phyloP scores from a whole-genome alignment of 768 basidiomycete genomes.

The Amanita jacksonii region DNA sequence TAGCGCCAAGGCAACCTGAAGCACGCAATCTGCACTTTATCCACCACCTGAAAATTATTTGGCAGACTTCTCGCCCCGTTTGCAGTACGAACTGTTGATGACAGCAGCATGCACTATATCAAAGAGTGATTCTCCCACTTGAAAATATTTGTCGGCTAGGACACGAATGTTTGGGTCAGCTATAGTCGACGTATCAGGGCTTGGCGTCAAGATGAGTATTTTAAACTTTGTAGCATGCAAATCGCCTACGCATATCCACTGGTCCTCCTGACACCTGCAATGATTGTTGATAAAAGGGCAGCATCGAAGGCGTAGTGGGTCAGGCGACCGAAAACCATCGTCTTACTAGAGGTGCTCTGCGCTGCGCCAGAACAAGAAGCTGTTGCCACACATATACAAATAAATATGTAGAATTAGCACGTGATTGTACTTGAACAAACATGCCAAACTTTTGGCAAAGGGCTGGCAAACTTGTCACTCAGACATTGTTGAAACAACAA shows the following conservation, averaged over 20 bases:
- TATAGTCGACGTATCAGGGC: slow-evolving; percentile 59
- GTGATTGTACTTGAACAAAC: too few species aligned
- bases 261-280: slow-evolving; percentile 85
- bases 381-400: too few species aligned
- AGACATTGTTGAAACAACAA: too few species aligned
- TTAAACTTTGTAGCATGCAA: slow-evolving; percentile 1
- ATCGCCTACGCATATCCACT: slow-evolving; percentile 80
- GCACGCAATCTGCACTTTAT: neutral
- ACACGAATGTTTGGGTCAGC: slow-evolving; percentile 70
- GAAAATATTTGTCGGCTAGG: slow-evolving; percentile 73
- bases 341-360: too few species aligned
- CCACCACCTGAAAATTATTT: neutral
- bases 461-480: too few species aligned
- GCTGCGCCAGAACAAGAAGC: too few species aligned
- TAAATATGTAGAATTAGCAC: too few species aligned
- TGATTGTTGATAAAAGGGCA: slow-evolving; percentile 75
- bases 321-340: slow-evolving; percentile 61
- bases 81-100: slow-evolving; percentile 84
- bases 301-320: slow-evolving; percentile 81
- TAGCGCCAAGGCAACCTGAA: neutral
- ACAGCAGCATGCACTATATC: slow-evolving; percentile 75
- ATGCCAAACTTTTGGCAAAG: too few species aligned
- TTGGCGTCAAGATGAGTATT: slow-evolving; percentile 19
- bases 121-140: slow-evolving; percentile 84
- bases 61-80: slow-evolving; percentile 31